Evolutionary conservation across 2,329 filamentous ascomycete genomes (phyloP).

Genomic region (Hypoxylon sp.): DNA sequence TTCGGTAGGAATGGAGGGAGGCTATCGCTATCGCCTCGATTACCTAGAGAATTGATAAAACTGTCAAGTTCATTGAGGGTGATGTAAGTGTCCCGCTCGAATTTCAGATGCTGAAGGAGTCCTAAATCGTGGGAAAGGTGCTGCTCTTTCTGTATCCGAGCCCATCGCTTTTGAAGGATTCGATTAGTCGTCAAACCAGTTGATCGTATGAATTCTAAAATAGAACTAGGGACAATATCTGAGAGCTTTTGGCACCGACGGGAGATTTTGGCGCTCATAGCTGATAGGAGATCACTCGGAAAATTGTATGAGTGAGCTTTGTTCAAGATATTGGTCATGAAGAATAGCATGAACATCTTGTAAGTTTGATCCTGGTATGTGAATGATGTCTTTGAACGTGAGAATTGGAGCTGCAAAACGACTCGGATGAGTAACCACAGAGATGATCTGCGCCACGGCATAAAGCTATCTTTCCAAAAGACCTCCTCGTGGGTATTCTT

Average conservation of each 20-base stretch:
- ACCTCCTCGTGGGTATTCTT: conserved; percentile 69
- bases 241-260: conserved; percentile 62
- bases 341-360: conserved; percentile 66
- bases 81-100: conserved; percentile 16
- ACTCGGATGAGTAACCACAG: conserved; percentile 71
- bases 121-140: background rate
- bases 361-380: conserved; percentile 53
- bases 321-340: conserved; percentile 59
- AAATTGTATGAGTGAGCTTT: conserved; percentile 40
- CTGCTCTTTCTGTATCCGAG: conserved; percentile 7
- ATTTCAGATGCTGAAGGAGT: conserved; percentile 6
- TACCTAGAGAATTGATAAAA: no score
- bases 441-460: conserved; percentile 59
- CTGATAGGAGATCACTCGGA: no score
- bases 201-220: conserved; percentile 13
- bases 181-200: conserved; percentile 2
- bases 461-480: conserved; percentile 54
- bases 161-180: conserved; percentile 18
- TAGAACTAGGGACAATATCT: no score
- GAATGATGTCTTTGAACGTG: conserved; percentile 3
- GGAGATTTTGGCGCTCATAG: conserved; percentile 62
- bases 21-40: no score
- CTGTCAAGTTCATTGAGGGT: conserved; percentile 9
- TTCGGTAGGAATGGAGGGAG: no score
- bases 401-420: conserved; percentile 59